Evolutionary conservation across 2,329 filamentous ascomycete species (phyloP), one percentile per base, ranked within the genome.

Genomic region (Apiospora phragmitis): DNA sequence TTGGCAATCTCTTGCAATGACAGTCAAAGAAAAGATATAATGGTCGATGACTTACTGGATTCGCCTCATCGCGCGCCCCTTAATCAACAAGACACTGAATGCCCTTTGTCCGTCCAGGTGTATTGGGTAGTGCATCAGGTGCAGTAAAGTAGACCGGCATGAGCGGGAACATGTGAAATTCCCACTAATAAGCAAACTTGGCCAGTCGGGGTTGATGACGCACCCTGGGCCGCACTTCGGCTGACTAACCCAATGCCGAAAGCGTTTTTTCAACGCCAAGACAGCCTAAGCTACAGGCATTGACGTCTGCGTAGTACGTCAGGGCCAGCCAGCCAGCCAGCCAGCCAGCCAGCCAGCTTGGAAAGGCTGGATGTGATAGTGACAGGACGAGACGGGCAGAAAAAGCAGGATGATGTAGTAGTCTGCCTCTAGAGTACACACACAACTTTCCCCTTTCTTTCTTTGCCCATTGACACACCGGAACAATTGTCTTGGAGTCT

Each of bases 141-240:
- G n/a, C n/a, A 24, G n/a, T 24, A 24, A 29, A 35, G 32, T 14
- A 35, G 32, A 62, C 7, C 55, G 55, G 55, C 32, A 38, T n/a
- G 18, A 38, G 4, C 32, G 55, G 55, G 55, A 38, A 32, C 55
- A 62, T 62, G 55, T 62, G 55, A 62, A 62, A 62, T 62, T 24
- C 55, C 4, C 29, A 59, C 26, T 35, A 59, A 12, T 11, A 32
- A 21, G 6, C 51, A 59, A 35, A 8, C n/a, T 62, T 32, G 55
- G 55, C 32, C 55, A 62, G 51, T 62, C 55, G 55, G 47, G 55
- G 32, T 62, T 62, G 55, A 62, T 62, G 55, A 62, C 55, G 55
- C 55, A 29, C 32, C 55, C n/a, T n/a, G n/a, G n/a, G n/a, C n/a
- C 55, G 32, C 4, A 4, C 18, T n/a, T 14, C 35, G 32, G 32